Evolutionary conservation across 2,329 filamentous ascomycete genomes (phyloP).

Genomic region (Phaeoacremonium minimum): DNA sequence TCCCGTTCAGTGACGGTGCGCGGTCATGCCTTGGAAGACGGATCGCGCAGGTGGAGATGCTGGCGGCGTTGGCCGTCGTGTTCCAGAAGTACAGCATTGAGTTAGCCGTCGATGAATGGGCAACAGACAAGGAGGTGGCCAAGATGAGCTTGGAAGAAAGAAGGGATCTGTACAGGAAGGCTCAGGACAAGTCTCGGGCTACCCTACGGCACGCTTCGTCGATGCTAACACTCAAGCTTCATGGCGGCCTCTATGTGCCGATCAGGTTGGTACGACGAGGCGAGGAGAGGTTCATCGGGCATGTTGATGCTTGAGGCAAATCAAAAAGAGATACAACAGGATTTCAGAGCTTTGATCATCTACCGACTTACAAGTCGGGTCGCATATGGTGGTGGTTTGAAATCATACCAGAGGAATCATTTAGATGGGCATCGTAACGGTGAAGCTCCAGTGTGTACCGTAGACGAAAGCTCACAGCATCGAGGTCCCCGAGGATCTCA

Average conservation of each 20-base stretch:
- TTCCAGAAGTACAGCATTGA: conserved; percentile 63
- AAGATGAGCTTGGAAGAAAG: conserved; percentile 41
- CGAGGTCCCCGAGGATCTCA: too few relatives aligned
- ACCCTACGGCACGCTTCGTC: conserved; percentile 52
- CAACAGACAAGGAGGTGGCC: conserved; percentile 47
- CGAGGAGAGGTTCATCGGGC: conserved; percentile 59
- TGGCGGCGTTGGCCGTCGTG: conserved; percentile 48
- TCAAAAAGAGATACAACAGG: too few relatives aligned
- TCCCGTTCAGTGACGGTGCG: conserved; percentile 56
- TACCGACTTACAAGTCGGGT: too few relatives aligned
- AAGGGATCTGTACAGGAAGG: conserved; percentile 54
- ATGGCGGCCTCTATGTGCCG: conserved; percentile 54
- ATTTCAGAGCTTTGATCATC: neutral
- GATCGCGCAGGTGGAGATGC: conserved; percentile 56
- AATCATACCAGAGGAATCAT: neutral
- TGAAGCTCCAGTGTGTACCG: too few relatives aligned
- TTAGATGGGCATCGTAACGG: too few relatives aligned
- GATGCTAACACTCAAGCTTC: conserved; percentile 70
- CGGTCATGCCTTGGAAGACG: conserved; percentile 54
- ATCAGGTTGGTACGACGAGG: conserved; percentile 67
- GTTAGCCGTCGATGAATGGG: conserved; percentile 61
- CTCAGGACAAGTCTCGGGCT: conserved; percentile 47
- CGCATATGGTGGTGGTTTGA: too few relatives aligned
- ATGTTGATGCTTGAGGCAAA: conserved; percentile 15
- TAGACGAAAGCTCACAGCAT: too few relatives aligned